Base-by-base conservation (phyloP, 768 basidiomycete species). In the Auriculariales sp. region DNA sequence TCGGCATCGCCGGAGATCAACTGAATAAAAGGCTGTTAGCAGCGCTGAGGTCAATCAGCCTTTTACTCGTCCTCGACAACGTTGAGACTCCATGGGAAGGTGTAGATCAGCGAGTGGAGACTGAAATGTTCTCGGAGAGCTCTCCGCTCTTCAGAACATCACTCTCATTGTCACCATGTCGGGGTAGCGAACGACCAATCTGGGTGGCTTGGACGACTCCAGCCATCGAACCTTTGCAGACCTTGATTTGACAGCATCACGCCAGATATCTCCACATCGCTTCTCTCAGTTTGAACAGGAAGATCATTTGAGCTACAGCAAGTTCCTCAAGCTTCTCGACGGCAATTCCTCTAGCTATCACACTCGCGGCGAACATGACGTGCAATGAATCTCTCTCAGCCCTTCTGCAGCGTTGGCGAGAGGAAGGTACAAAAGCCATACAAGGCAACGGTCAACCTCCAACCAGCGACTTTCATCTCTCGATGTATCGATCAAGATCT, bases 71-170 rank as follows among this genome's bases (percentile, higher is more conserved):
- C 17, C 55, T 71, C 7, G 68, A 70, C 49, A 67, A 70, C 49
- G 66, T 71, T 44, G 69, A 71, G 57, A 67, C 68, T 5, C 59
- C 64, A 3, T 68, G 67, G 68, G 58, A 65, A 49, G 54, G 55
- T 42, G 48, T 44, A 6, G 54, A 51, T 3, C 52, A 49, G n/a
- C 60, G 55, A 48, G 53, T 47, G 11, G 51, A 57, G 22, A 56
- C 67, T 29, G 55, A 58, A 25, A 50, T 53, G 28, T 49, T 12
- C 53, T 68, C 15, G 28, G 52, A 28, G 49, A 49, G 17, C 51
- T 67, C 9, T 55, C 56, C 3, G 49, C 44, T 5, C 39, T 68
- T 4, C 50, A 57, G 2, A 55, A 61, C 47, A 49, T 69, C 4
- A 57, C 62, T 4, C 51, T 69, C 28, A 47, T 69, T 25, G 42